phyloP scores from a whole-genome alignment of 139 green algal genomes.

The Picochlorum sp. region DNA sequence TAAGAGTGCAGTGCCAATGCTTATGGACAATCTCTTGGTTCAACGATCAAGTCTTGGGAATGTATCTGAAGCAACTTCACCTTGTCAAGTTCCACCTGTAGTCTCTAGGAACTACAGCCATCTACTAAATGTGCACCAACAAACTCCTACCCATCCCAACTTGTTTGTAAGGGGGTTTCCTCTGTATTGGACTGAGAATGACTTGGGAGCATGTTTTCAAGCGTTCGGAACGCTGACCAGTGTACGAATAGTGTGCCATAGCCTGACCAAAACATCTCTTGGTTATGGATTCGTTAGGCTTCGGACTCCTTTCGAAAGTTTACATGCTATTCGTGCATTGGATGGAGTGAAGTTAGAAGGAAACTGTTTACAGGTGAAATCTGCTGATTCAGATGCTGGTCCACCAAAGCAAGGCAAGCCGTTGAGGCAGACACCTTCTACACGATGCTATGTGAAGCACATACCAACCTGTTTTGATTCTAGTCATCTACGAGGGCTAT shows the following conservation, averaged over 20 bases:
- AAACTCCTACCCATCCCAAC: constrained; percentile 9
- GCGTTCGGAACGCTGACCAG: constrained; percentile 10
- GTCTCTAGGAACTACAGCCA: no score
- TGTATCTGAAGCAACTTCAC: no score
- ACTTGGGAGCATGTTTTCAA: constrained; percentile 19
- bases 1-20: no score
- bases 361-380: constrained; percentile 27
- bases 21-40: no score
- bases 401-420: constrained; percentile 4
- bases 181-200: constrained; percentile 16
- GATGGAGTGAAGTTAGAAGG: constrained; percentile 15
- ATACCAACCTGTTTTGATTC: constrained; percentile 17
- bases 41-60: no score
- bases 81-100: no score
- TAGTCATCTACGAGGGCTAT: constrained; percentile 11
- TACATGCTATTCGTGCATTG: constrained; percentile 14
- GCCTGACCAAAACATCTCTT: constrained; percentile 17
- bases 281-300: constrained; percentile 28
- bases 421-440: constrained; percentile 17
- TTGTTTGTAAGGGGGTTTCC: constrained; percentile 20
- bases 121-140: no score
- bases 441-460: constrained; percentile 26
- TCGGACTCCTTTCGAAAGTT: neutral
- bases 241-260: constrained; percentile 19
- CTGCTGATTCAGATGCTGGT: constrained; percentile 25